Evolutionary conservation across 345 rosid genomes (phyloP).

Genomic region (Brassica juncea): DNA sequence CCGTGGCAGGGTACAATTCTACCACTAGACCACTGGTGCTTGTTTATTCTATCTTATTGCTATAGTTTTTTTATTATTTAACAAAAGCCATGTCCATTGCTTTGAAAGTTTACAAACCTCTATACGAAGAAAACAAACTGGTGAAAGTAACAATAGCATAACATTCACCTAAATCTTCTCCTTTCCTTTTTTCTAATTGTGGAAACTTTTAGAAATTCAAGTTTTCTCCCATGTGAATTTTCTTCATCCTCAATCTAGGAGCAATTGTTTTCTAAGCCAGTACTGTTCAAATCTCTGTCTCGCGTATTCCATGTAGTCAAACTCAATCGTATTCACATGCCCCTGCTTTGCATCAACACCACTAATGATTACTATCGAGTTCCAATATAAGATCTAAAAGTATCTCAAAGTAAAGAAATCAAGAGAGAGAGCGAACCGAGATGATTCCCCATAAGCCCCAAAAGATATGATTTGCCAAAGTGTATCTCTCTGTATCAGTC

Average conservation of each 20-base stretch:
- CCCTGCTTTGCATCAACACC: constrained; percentile 34
- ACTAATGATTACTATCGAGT: not conserved
- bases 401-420: not conserved
- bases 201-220: not conserved
- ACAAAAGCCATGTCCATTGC: not conserved
- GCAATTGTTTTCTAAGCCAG: constrained; percentile 45
- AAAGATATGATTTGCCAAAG: constrained; percentile 70
- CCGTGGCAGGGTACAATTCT: constrained; percentile 74
- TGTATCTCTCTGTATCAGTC: constrained; percentile 58
- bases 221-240: not conserved
- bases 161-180: not conserved
- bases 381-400: not conserved
- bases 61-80: not conserved
- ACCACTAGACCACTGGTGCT: constrained; percentile 60
- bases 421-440: constrained; percentile 37
- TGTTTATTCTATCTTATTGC: not conserved
- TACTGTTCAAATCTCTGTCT: constrained; percentile 64
- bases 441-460: constrained; percentile 85
- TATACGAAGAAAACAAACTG: constrained; percentile 10
- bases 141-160: constrained; percentile 3
- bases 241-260: constrained; percentile 31
- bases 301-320: constrained; percentile 59
- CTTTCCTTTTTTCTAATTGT: not conserved
- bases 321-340: constrained; percentile 54
- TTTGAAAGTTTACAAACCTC: constrained; percentile 21